These are phyloP conservation scores for Arthrobotrys pseudoclavata DNA, from an alignment of 2,329 filamentous ascomycete genomes.

Conservation along the genomic window DNA sequence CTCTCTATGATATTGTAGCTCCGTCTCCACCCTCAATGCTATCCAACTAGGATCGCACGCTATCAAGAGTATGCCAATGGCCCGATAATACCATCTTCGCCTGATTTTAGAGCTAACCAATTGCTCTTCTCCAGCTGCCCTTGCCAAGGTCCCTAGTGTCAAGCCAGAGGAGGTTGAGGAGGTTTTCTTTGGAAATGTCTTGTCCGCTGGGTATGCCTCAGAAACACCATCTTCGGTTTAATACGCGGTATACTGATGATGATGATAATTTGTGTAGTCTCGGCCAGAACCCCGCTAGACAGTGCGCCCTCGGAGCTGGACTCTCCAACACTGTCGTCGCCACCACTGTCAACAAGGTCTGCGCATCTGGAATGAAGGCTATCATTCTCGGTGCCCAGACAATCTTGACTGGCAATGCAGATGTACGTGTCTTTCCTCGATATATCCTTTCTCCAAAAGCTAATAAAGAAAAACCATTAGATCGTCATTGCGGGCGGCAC, in stretches of 20 bases:
- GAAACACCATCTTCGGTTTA: conserved; percentile 30
- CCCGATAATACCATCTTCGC: conserved; percentile 1
- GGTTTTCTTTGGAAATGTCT: conserved; percentile 97
- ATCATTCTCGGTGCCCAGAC: conserved; percentile 95
- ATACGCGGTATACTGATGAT: conserved; percentile 55
- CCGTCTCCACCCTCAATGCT: conserved; percentile 87
- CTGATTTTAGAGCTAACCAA: neutral
- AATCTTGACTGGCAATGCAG: conserved; percentile 95
- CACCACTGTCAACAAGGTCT: conserved; percentile 99
- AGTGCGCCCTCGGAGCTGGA: conserved; percentile 90
- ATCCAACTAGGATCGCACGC: conserved; percentile 88
- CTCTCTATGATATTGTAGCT: conserved; percentile 70
- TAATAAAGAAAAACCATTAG: conserved; percentile 33
- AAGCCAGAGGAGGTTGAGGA: conserved; percentile 92
- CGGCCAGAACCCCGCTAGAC: conserved; percentile 94
- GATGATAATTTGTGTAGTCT: conserved; percentile 72
- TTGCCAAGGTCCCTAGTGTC: conserved; percentile 87
- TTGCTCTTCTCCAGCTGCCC: conserved; percentile 72
- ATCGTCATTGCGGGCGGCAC: conserved; percentile 94
- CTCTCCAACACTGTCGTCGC: conserved; percentile 83
- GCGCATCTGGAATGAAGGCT: conserved; percentile 93
- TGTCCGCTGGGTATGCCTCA: conserved; percentile 85
- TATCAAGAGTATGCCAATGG: conserved; percentile 81
- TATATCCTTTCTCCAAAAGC: neutral
- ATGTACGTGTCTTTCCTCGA: conserved; percentile 65